These are phyloP conservation scores for Botrytis galanthina DNA, from an alignment of 2,329 filamentous ascomycete genomes.

Conservation along the genomic window DNA sequence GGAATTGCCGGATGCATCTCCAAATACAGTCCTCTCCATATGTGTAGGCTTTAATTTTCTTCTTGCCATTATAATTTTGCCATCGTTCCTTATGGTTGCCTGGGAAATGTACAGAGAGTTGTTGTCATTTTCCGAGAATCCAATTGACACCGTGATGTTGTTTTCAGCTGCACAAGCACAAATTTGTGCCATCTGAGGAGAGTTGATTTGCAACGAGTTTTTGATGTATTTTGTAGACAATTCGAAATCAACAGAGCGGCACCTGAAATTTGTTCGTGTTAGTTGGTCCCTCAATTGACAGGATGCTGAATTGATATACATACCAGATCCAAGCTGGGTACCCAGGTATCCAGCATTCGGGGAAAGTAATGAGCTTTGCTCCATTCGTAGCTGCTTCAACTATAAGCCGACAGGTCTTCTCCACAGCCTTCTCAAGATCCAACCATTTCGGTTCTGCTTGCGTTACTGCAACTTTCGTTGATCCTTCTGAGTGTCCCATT, in stretches of 20 bases:
- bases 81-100: conserved; percentile 49
- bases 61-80: conserved; percentile 44
- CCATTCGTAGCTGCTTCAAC: conserved; percentile 51
- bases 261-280: neutral
- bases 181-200: conserved; percentile 45
- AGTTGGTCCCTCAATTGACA: neutral
- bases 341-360: conserved; percentile 47
- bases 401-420: conserved; percentile 57
- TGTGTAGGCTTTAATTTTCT: conserved; percentile 47
- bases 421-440: conserved; percentile 52
- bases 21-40: conserved; percentile 48
- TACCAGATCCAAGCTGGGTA: conserved; percentile 14
- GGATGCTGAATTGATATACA: neutral
- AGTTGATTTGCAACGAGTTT: conserved; percentile 41
- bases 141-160: conserved; percentile 46
- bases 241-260: neutral
- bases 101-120: conserved; percentile 47
- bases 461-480: conserved; percentile 44
- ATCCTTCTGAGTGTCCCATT: neutral
- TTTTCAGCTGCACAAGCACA: conserved; percentile 46
- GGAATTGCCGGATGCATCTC: conserved; percentile 55
- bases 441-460: conserved; percentile 61
- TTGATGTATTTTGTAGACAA: conserved; percentile 1
- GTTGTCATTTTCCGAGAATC: conserved; percentile 47
- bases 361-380: conserved; percentile 54